Evolutionary conservation across 2,329 filamentous ascomycete species (phyloP), one percentile per base, ranked within the genome.

Genomic region (Trichoderma simmonsii): DNA sequence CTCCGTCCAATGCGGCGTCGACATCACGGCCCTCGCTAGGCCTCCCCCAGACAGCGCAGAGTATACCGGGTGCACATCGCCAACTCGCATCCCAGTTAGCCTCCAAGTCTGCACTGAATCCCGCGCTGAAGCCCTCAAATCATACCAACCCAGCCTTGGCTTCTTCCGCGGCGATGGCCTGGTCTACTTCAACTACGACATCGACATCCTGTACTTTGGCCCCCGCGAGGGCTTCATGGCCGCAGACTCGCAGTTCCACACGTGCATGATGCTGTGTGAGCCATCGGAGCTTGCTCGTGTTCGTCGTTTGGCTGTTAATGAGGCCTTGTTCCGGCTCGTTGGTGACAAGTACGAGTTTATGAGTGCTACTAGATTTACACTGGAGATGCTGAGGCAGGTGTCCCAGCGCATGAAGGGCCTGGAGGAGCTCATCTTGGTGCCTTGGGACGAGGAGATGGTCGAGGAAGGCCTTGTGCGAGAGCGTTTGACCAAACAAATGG

Each of bases 121-220:
- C 18, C 84, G 85, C 48, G 64, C 72, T 70, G 83, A 86, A 73
- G 81, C 84, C 4, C 74, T 84, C 63, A 82, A 82, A 73, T 77
- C 76, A 28, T 86, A 86, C 73, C 74, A 70, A 14, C 81, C 78
- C 48, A 77, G 79, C 71, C 85, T 87, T 71, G 83, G 83, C 72
- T 81, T 85, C 63, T 81, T 81, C 39, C 80, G 82, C 26, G 79
- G 79, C 2, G 80, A 81, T 6, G 83, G 83, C 34, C 80, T 81
- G 62, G 77, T 86, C 36, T 81, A 82, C 73, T 83, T 87, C 75
- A 82, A 84, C 72, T 78, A 81, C 0, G 66, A 74, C 15, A 75
- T 75, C 64, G 85, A 87, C 72, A 80, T 85, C n/a, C 78, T 87
- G 66, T 86, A 84, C 76, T 86, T 87, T 74, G 85, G 84, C 43